A percentile compares a stretch with the other conserved stretches of the same genome.
Conservation (phyloP, 2,329 filamentous ascomycete species). For the Fusarium sulawesiense region DNA sequence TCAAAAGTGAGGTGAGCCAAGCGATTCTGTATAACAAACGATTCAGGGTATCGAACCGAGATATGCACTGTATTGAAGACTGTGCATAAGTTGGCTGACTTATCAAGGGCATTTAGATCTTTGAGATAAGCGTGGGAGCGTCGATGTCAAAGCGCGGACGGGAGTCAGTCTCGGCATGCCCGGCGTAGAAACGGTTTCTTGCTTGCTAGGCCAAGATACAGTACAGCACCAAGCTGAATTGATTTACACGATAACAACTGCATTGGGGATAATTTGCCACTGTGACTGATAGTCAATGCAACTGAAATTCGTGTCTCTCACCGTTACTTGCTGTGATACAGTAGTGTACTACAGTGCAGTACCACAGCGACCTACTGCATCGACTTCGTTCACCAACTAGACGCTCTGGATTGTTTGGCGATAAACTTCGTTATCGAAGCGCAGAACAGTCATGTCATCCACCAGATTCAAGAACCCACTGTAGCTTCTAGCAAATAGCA, state of each 20-base stretch:
- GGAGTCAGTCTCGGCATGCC: constrained; percentile 26
- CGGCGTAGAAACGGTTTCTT: constrained; percentile 15
- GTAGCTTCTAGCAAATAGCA: constrained; percentile 7
- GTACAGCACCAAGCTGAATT: constrained; percentile 2
- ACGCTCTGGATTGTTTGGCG: not conserved
- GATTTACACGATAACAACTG: constrained; percentile 29
- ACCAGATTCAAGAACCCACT: constrained; percentile 6
- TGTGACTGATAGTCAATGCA: not conserved
- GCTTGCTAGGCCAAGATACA: not conserved
- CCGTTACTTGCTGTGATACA: not conserved
- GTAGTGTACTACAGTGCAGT: not conserved
- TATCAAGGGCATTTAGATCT: constrained; percentile 18
- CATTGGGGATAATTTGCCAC: constrained; percentile 32
- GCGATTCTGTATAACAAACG: not conserved
- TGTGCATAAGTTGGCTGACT: not conserved
- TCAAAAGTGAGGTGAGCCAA: constrained; percentile 9
- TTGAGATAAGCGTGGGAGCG: constrained; percentile 31
- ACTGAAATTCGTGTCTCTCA: not conserved
- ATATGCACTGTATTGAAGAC: constrained; percentile 10
- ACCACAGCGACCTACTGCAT: not conserved
- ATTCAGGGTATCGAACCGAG: constrained; percentile 10
- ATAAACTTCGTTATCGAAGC: constrained; percentile 2
- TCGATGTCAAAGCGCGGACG: not conserved
- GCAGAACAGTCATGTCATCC: constrained; percentile 1
- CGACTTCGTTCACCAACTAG: not conserved